Percentiles rank a stretch among this genome's conserved stretches.
Evolutionary conservation across 257 asterid genomes (phyloP).

Genomic region (Nicotiana tomentosiformis): DNA sequence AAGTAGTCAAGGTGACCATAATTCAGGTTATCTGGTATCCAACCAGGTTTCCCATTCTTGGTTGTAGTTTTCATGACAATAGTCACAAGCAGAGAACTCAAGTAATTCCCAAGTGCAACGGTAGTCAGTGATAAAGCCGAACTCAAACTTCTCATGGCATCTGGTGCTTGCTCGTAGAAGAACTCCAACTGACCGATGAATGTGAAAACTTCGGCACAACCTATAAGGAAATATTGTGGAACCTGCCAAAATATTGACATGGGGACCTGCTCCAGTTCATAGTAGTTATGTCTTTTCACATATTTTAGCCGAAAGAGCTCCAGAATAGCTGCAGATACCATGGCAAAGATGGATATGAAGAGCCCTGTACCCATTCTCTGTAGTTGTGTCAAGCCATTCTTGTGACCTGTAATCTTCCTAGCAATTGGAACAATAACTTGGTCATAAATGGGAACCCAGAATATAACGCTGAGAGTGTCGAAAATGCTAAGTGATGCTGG

Average conservation of each 20-base stretch:
- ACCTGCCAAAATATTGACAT: constrained; percentile 74
- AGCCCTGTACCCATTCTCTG: constrained; percentile 63
- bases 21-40: constrained; percentile 63
- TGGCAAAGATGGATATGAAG: constrained; percentile 57
- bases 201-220: constrained; percentile 74
- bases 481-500: constrained; percentile 58
- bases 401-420: constrained; percentile 62
- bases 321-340: constrained; percentile 53
- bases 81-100: constrained; percentile 51
- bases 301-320: constrained; percentile 45
- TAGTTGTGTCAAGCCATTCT: constrained; percentile 54
- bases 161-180: constrained; percentile 77
- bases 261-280: constrained; percentile 27
- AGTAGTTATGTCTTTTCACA: constrained; percentile 39
- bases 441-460: constrained; percentile 71
- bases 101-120: constrained; percentile 49
- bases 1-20: constrained; percentile 52
- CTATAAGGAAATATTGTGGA: constrained; percentile 61
- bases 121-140: constrained; percentile 58
- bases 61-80: constrained; percentile 41
- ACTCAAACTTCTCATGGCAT: constrained; percentile 62
- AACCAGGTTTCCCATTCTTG: constrained; percentile 44
- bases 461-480: constrained; percentile 51
- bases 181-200: constrained; percentile 68
- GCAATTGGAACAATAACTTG: constrained; percentile 44